Conservation (phyloP, 805 yeast genomes). For the Candida loeiensis region DNA sequence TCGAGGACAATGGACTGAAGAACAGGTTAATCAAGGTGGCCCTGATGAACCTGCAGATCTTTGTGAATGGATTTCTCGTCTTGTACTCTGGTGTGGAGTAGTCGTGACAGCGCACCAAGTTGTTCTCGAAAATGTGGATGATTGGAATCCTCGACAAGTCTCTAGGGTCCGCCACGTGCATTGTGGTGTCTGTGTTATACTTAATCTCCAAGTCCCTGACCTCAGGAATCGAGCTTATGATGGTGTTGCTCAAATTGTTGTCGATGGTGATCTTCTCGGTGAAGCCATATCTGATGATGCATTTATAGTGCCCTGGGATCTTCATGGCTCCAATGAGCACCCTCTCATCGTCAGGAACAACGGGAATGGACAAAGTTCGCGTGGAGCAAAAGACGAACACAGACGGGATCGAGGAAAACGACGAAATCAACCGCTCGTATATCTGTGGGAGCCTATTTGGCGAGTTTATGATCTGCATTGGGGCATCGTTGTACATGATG, state of each 20-base stretch:
- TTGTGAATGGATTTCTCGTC: constrained; percentile 17
- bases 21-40: constrained; percentile 21
- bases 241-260: constrained; percentile 16
- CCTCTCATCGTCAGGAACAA: constrained; percentile 36
- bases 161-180: background rate
- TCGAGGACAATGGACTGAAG: constrained; percentile 24
- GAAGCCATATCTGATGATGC: constrained; percentile 49
- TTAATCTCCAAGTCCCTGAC: constrained; percentile 12
- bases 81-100: constrained; percentile 13
- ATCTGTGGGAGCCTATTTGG: constrained; percentile 47
- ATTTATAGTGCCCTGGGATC: constrained; percentile 46
- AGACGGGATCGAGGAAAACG: constrained; percentile 43
- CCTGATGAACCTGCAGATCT: constrained; percentile 14
- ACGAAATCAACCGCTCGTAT: constrained; percentile 32
- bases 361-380: constrained; percentile 42
- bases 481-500: constrained; percentile 39
- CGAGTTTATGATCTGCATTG: constrained; percentile 33
- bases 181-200: constrained; percentile 2
- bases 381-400: constrained; percentile 43
- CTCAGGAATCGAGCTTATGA: constrained; percentile 20
- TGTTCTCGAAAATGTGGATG: constrained; percentile 29
- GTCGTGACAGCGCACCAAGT: constrained; percentile 23
- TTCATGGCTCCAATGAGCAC: constrained; percentile 38
- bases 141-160: constrained; percentile 16
- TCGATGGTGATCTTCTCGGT: constrained; percentile 36